These are phyloP conservation scores for Plantago ovata DNA, from an alignment of 257 asterid species.

Conservation along the genomic window DNA sequence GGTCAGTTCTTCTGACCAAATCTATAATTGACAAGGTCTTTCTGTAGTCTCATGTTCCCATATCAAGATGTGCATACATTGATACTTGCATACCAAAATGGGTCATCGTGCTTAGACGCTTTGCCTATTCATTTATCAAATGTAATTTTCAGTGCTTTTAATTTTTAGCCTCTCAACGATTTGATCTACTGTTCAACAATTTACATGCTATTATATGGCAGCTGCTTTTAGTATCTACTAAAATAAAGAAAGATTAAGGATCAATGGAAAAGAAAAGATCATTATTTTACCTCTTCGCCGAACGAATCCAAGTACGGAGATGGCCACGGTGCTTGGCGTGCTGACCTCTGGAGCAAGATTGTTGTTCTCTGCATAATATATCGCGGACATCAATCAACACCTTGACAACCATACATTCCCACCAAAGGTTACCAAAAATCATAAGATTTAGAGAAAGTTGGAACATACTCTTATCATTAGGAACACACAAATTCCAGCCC, in stretches of 20 bases:
- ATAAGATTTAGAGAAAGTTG: background rate
- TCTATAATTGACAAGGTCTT: no score
- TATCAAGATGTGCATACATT: no score
- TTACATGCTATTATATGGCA: slow-evolving; percentile 6
- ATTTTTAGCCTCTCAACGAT: no score
- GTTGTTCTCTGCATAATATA: slow-evolving; percentile 67
- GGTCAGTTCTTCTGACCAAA: no score
- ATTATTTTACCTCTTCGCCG: slow-evolving; percentile 87
- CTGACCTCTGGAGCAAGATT: slow-evolving; percentile 85
- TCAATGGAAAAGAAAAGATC: slow-evolving; percentile 5
- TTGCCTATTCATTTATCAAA: no score
- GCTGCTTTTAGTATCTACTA: background rate
- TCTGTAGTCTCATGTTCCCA: no score
- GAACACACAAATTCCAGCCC: slow-evolving; percentile 97
- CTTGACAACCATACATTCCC: slow-evolving; percentile 10
- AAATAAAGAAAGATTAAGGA: slow-evolving; percentile 1
- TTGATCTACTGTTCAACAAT: background rate
- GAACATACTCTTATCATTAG: slow-evolving; percentile 74
- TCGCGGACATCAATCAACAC: slow-evolving; percentile 14
- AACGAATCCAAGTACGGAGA: slow-evolving; percentile 94
- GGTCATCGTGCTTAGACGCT: background rate
- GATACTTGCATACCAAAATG: background rate
- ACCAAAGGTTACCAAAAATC: slow-evolving; percentile 8
- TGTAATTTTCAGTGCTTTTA: no score
- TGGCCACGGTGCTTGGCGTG: slow-evolving; percentile 97